These are phyloP conservation scores for Cylindrotheca closterium DNA, from an alignment of 108 stramenopile species.

Conservation along the genomic window DNA sequence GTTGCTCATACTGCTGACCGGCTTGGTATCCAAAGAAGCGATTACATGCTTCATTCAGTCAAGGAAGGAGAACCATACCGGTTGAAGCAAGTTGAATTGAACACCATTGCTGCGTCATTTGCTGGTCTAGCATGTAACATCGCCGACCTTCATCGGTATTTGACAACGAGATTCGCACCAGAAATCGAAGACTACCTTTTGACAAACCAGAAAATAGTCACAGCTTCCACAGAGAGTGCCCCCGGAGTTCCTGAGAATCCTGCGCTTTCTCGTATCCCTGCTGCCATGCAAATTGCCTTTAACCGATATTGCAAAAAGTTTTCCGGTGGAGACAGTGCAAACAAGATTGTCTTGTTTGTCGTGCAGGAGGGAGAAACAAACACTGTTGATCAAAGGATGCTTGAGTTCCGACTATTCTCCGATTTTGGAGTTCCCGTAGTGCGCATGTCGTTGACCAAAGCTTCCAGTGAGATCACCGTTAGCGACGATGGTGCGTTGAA, in stretches of 20 bases:
- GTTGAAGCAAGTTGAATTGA: conserved; percentile 95
- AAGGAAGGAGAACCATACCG: conserved; percentile 27
- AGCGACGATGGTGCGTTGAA: conserved; percentile 48
- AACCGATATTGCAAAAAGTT: conserved; percentile 57
- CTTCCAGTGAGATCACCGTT: conserved; percentile 29
- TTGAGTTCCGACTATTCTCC: conserved; percentile 89
- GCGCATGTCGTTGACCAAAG: conserved; percentile 69
- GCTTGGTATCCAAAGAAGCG: conserved; percentile 90
- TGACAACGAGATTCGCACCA: conserved; percentile 44
- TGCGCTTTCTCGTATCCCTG: conserved; percentile 72
- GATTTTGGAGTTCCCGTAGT: conserved; percentile 76
- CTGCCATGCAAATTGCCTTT: conserved; percentile 72
- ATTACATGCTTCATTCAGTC: conserved; percentile 93
- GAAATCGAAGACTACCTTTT: conserved; percentile 45
- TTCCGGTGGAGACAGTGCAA: conserved; percentile 5
- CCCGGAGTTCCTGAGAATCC: conserved; percentile 82
- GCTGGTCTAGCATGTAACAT: conserved; percentile 72
- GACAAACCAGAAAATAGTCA: conserved; percentile 47
- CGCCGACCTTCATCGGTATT: conserved; percentile 67
- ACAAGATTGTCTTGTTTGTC: conserved; percentile 80
- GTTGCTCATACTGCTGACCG: conserved; percentile 56
- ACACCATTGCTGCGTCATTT: conserved; percentile 97
- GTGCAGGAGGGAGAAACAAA: conserved; percentile 96
- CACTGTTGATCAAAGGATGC: conserved; percentile 91
- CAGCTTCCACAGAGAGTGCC: conserved; percentile 7